Conservation (phyloP, 108 stramenopile genomes). For the Nitzschia inconspicua region DNA sequence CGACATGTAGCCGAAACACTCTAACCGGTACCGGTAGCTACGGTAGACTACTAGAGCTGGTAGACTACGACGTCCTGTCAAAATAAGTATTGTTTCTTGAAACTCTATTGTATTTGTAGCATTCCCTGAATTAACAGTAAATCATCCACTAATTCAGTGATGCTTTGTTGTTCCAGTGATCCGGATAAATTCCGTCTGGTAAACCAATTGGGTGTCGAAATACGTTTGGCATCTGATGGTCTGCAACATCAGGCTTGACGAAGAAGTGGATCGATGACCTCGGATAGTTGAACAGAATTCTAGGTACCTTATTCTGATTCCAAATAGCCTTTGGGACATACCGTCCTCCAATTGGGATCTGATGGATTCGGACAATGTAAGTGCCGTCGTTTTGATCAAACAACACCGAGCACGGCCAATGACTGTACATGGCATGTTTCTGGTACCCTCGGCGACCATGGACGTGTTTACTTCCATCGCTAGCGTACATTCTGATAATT, state of each 20-base stretch:
- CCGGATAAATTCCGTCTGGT: slow-evolving; percentile 34
- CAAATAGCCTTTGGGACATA: neutral
- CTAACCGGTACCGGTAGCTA: too few relatives aligned
- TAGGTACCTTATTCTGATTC: neutral
- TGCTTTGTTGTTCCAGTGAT: slow-evolving; percentile 30
- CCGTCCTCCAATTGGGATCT: neutral
- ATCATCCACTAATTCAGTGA: too few relatives aligned
- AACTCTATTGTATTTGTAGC: too few relatives aligned
- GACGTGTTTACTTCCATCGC: neutral
- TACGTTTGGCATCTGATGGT: slow-evolving; percentile 16
- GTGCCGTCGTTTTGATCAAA: neutral
- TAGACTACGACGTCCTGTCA: too few relatives aligned
- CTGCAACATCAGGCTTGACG: slow-evolving; percentile 21
- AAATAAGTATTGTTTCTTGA: too few relatives aligned
- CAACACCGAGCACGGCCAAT: slow-evolving; percentile 9
- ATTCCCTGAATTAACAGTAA: too few relatives aligned
- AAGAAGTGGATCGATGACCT: slow-evolving; percentile 8
- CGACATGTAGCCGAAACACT: too few relatives aligned
- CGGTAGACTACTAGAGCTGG: too few relatives aligned
- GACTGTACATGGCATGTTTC: neutral
- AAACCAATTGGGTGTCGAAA: slow-evolving; percentile 48
- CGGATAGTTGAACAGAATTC: slow-evolving; percentile 4
- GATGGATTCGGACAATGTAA: slow-evolving; percentile 5
- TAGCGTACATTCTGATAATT: neutral
- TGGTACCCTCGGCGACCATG: neutral